Percentiles rank a stretch among this genome's conserved stretches.
These are phyloP conservation scores for Penstemon newberryi DNA, from an alignment of 257 asterid species.

Conservation along the genomic window DNA sequence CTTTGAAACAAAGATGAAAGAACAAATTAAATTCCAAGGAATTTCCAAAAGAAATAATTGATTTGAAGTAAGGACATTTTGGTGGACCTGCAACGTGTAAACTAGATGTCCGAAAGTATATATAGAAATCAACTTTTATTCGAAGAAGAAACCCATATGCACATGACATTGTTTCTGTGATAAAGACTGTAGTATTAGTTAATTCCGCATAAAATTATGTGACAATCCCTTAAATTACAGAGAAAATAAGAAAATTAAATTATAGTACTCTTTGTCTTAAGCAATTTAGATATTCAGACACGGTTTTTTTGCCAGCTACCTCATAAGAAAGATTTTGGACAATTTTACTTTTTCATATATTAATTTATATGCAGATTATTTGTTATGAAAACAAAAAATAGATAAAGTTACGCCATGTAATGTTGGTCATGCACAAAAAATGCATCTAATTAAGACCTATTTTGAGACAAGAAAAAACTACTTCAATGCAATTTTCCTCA, in stretches of 20 bases:
- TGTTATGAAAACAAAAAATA: too few relatives aligned
- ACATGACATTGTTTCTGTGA: constrained; percentile 10
- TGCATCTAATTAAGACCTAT: too few relatives aligned
- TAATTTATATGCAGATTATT: too few relatives aligned
- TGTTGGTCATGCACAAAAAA: too few relatives aligned
- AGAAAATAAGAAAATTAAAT: background rate
- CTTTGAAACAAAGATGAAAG: constrained; percentile 13
- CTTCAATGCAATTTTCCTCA: too few relatives aligned
- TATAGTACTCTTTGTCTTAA: too few relatives aligned
- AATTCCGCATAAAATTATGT: background rate
- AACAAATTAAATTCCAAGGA: constrained; percentile 6
- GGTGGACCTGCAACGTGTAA: background rate
- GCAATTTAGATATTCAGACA: too few relatives aligned
- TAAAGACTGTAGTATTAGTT: background rate
- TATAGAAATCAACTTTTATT: background rate
- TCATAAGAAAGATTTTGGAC: too few relatives aligned
- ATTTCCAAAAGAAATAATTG: background rate
- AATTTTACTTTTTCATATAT: too few relatives aligned
- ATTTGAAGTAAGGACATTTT: background rate
- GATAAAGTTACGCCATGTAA: too few relatives aligned
- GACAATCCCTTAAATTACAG: background rate
- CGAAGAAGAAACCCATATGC: constrained; percentile 1
- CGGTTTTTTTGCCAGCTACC: too few relatives aligned
- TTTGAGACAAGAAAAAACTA: too few relatives aligned
- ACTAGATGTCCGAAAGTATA: background rate